phyloP scores from a whole-genome alignment of 2,329 filamentous ascomycete genomes.

The Hymenoscyphus linearis region DNA sequence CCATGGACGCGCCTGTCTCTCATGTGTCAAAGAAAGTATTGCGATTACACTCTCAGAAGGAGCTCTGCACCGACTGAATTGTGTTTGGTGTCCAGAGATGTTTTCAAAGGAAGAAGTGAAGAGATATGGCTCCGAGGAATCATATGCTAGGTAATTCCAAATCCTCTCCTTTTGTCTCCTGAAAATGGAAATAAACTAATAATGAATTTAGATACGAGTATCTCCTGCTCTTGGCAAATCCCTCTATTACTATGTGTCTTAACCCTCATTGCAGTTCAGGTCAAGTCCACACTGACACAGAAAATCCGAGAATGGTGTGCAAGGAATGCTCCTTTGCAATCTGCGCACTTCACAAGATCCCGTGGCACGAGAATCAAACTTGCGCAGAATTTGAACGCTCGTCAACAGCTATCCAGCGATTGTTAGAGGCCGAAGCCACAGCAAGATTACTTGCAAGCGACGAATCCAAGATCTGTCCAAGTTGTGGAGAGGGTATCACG shows the following conservation, averaged over 20 bases:
- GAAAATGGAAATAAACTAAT: neutral
- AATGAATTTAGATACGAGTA: conserved; percentile 15
- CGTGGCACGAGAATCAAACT: conserved; percentile 23
- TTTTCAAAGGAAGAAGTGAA: conserved; percentile 13
- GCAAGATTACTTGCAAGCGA: conserved; percentile 21
- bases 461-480: conserved; percentile 18
- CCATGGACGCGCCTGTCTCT: conserved; percentile 7
- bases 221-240: conserved; percentile 9
- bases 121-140: conserved; percentile 10
- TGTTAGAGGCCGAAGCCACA: conserved; percentile 24
- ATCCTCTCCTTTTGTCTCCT: neutral
- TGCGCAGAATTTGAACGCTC: conserved; percentile 23
- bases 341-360: conserved; percentile 21
- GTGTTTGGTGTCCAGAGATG: conserved; percentile 12
- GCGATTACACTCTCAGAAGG: conserved; percentile 7
- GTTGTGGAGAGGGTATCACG: conserved; percentile 19
- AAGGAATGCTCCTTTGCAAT: conserved; percentile 18
- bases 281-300: conserved; percentile 15
- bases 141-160: conserved; percentile 12
- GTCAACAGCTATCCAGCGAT: conserved; percentile 21
- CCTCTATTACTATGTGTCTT: conserved; percentile 19
- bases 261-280: conserved; percentile 15
- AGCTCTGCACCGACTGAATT: conserved; percentile 7
- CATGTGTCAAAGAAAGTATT: conserved; percentile 12
- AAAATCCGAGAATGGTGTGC: conserved; percentile 20